These are phyloP conservation scores for Monosporascus sp. DNA, from an alignment of 2,329 filamentous ascomycete genomes.

Conservation along the genomic window DNA sequence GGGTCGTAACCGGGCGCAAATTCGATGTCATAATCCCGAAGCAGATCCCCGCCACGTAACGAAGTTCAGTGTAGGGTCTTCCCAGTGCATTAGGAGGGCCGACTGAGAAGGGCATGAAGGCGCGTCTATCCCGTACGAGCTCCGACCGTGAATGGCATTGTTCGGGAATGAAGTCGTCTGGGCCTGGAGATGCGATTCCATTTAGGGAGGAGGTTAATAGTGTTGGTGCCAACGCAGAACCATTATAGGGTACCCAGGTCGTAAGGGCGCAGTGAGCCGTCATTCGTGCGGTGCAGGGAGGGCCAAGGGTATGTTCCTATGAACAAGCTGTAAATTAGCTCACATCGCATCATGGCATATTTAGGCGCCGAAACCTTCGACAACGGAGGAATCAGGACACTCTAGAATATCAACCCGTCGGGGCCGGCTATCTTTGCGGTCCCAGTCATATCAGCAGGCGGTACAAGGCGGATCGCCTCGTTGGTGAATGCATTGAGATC, in stretches of 20 bases:
- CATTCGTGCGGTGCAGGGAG: not conserved
- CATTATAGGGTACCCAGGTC: no score
- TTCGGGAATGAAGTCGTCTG: slow-evolving; percentile 16
- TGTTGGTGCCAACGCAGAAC: not conserved
- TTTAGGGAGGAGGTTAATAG: not conserved
- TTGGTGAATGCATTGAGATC: slow-evolving; percentile 14
- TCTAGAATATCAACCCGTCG: slow-evolving; percentile 8
- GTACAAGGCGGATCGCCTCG: slow-evolving; percentile 10
- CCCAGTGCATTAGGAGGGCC: slow-evolving; percentile 13
- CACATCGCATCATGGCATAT: slow-evolving; percentile 16
- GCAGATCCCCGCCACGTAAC: slow-evolving; percentile 8
- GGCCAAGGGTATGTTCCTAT: not conserved
- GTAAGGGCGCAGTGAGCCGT: no score
- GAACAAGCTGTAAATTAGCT: not conserved
- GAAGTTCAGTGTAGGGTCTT: slow-evolving; percentile 9
- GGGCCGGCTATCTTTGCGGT: slow-evolving; percentile 8
- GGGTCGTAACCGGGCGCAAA: slow-evolving; percentile 8
- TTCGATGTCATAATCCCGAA: slow-evolving; percentile 8
- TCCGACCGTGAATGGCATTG: slow-evolving; percentile 15
- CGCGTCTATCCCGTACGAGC: slow-evolving; percentile 13
- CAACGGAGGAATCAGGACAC: slow-evolving; percentile 9
- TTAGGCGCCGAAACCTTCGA: slow-evolving; percentile 11
- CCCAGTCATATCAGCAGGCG: slow-evolving; percentile 10
- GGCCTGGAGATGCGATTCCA: slow-evolving; percentile 12
- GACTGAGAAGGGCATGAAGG: slow-evolving; percentile 12